Conservation (phyloP, 257 asterid genomes). For the Fraxinus anomala region DNA sequence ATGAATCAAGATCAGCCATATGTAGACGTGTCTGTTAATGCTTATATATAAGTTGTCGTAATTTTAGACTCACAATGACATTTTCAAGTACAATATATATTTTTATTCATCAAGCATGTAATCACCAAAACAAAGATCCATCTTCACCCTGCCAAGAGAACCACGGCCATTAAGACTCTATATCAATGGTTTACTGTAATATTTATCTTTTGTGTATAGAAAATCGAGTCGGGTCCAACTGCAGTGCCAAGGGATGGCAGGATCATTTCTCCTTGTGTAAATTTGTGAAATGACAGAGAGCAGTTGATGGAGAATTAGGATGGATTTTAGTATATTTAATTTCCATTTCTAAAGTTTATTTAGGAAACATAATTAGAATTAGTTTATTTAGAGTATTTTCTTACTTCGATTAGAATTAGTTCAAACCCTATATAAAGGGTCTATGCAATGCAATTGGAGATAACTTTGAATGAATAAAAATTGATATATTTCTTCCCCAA, state of each 20-base stretch:
- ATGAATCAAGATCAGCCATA: not conserved
- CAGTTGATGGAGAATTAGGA: no score
- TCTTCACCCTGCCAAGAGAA: not conserved
- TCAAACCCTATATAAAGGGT: no score
- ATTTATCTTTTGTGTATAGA: not conserved
- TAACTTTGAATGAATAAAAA: no score
- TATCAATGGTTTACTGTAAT: not conserved
- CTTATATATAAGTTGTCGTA: not conserved
- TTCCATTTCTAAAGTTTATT: no score
- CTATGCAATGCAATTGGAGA: no score
- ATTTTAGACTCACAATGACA: not conserved
- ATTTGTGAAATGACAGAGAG: not conserved
- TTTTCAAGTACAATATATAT: no score
- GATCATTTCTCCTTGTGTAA: not conserved
- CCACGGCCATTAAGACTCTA: conserved; percentile 4
- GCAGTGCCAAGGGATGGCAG: not conserved
- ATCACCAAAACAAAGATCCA: not conserved
- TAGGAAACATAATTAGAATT: no score
- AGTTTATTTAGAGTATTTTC: no score
- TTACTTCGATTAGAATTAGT: no score
- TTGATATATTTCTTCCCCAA: no score
- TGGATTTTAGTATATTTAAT: no score
- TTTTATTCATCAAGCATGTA: no score
- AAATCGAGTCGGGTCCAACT: not conserved
- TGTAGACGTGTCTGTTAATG: not conserved